Evolutionary conservation across 2,329 filamentous ascomycete genomes (phyloP).

Genomic region (Pseudogymnoascus verrucosus): DNA sequence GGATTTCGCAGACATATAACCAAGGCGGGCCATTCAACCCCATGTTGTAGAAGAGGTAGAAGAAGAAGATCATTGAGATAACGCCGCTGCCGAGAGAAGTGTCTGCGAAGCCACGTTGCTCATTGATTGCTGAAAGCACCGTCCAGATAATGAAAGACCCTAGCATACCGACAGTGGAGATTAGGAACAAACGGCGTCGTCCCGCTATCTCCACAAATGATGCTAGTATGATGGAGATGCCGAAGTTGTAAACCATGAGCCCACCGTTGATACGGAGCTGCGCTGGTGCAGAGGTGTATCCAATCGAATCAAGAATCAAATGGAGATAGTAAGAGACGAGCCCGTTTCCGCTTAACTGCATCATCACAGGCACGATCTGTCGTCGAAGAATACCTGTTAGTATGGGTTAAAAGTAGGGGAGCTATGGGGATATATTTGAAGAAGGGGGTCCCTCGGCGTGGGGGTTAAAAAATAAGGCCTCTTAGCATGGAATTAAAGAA

Average conservation of each 20-base stretch:
- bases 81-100: slow-evolving; percentile 26
- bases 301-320: slow-evolving; percentile 19
- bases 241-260: slow-evolving; percentile 18
- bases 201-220: slow-evolving; percentile 20
- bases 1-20: not conserved
- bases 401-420: not conserved
- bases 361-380: slow-evolving; percentile 15
- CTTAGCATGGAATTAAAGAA: not conserved
- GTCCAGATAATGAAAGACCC: slow-evolving; percentile 28
- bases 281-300: slow-evolving; percentile 14
- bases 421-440: too few relatives aligned
- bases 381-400: slow-evolving; percentile 15
- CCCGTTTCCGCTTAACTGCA: slow-evolving; percentile 20
- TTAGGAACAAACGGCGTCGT: slow-evolving; percentile 16
- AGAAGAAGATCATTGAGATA: slow-evolving; percentile 31
- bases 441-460: not conserved
- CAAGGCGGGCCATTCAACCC: not conserved
- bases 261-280: slow-evolving; percentile 20
- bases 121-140: slow-evolving; percentile 16
- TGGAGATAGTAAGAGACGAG: slow-evolving; percentile 20
- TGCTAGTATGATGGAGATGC: slow-evolving; percentile 10
- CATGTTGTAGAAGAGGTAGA: slow-evolving; percentile 18
- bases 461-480: too few relatives aligned
- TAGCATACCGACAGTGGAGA: slow-evolving; percentile 20
- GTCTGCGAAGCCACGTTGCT: slow-evolving; percentile 8